phyloP scores from a whole-genome alignment of 2,329 filamentous ascomycete genomes.

The Cladorrhinum sp. region DNA sequence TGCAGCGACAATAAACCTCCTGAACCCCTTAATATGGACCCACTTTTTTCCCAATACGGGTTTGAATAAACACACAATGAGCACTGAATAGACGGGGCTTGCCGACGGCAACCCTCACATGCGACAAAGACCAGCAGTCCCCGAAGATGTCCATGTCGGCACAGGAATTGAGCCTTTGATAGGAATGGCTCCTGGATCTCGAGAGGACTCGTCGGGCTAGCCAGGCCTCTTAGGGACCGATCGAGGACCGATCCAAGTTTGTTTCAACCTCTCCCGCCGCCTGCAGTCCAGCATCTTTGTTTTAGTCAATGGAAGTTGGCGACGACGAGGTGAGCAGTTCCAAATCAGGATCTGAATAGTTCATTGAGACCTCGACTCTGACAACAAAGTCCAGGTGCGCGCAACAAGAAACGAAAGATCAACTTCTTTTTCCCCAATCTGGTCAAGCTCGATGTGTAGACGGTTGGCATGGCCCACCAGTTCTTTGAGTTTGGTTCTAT shows the following conservation, averaged over 20 bases:
- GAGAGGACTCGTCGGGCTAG: neutral
- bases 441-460: neutral
- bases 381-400: conserved; percentile 1
- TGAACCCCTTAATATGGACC: neutral
- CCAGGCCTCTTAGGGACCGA: neutral
- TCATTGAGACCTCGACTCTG: conserved; percentile 10
- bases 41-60: conserved; percentile 21
- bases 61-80: conserved; percentile 28
- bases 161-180: neutral
- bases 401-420: neutral
- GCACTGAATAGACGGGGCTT: conserved; percentile 21
- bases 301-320: neutral
- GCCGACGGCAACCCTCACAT: neutral
- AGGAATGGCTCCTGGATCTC: neutral
- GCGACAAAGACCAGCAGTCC: neutral
- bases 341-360: conserved; percentile 26
- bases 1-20: conserved; percentile 7
- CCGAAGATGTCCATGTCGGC: neutral
- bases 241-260: neutral
- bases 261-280: neutral
- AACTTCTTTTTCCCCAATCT: conserved; percentile 5
- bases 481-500: conserved; percentile 7
- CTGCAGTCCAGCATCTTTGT: conserved; percentile 12
- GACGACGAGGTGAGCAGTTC: conserved; percentile 7
- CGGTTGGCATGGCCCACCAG: neutral